Conservation (phyloP, 768 basidiomycete genomes). For the Galerina marginata region DNA sequence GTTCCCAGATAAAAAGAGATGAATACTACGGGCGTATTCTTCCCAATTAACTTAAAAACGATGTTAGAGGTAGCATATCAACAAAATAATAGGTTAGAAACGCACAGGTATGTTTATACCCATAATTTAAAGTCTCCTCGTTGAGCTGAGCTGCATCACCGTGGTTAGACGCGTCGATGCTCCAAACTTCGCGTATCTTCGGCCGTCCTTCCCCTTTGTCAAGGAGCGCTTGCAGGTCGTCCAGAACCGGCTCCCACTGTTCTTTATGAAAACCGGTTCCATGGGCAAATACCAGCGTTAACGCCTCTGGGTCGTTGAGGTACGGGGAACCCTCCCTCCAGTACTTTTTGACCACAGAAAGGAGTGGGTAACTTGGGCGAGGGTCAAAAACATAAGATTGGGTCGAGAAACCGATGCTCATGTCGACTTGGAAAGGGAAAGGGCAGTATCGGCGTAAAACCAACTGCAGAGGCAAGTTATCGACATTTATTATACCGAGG, state of each 20-base stretch:
- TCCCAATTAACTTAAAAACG: constrained; percentile 52
- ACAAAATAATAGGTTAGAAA: constrained; percentile 7
- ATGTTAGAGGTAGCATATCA: not conserved
- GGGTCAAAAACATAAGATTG: constrained; percentile 55
- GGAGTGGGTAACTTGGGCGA: constrained; percentile 53
- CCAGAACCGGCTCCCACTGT: constrained; percentile 61
- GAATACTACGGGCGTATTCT: constrained; percentile 53
- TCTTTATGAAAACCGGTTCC: constrained; percentile 64
- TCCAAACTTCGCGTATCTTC: constrained; percentile 54
- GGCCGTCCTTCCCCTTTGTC: constrained; percentile 14
- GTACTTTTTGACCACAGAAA: constrained; percentile 56
- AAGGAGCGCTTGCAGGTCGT: constrained; percentile 44
- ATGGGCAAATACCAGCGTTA: constrained; percentile 57
- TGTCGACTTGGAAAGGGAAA: no score
- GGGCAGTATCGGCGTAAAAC: no score
- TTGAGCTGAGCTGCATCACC: constrained; percentile 58
- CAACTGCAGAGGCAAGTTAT: no score
- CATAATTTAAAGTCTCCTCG: constrained; percentile 50
- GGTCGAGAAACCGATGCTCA: constrained; percentile 11
- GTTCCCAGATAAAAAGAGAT: constrained; percentile 52
- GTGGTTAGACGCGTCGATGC: constrained; percentile 59
- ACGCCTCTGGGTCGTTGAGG: constrained; percentile 40
- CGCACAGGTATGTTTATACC: constrained; percentile 50
- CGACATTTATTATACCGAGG: no score
- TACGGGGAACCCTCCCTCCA: constrained; percentile 41